Base-by-base conservation (phyloP, 2,329 filamentous ascomycete genomes). In the Fusarium secorum region DNA sequence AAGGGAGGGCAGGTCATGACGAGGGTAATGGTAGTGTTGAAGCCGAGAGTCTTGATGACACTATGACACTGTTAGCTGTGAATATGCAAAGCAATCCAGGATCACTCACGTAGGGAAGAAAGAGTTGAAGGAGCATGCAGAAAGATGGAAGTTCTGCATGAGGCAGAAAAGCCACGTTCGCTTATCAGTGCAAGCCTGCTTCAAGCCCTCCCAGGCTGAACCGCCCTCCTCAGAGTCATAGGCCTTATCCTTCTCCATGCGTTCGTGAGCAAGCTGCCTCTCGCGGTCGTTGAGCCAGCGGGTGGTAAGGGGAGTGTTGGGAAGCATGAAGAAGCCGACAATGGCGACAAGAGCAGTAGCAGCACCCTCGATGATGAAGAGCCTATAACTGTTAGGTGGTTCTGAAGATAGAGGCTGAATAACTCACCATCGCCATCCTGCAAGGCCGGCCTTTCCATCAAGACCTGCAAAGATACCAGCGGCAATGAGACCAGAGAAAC, bases 401-500 rank as follows among this genome's bases (percentile, higher is more conserved):
- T 10, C 13, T 4, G 11, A 7, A 13, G 7, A 3, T 35, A 26
- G 7, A 6, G 9, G 14, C 13, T 11, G 0, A 11, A 7, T 0
- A 20, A 42, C 73, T 18, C 58, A 76, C 89, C 88, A 91, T 32
- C 88, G 81, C 89, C 89, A 92, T 11, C 89, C 89, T 5, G 82
- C 79, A 2, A 91, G 79, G 3, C 89, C 90, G 9, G 78, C 79
- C 2, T 81, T 79, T 5, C 85, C 83, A 13, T 78, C 76, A 59
- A 78, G 60, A 5, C 76, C 76, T 15, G 70, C 75, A 3, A 88
- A 88, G 55, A 93, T 90, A 3, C 90, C 88, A 1, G 86, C 87
- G 1, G 87, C 85, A 36, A 90, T 86, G 7, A 89, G 78, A 4
- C 89, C 90, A 0, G 89, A 90, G 74, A 93, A 92, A 1, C 90